Conservation (phyloP, 2,329 filamentous ascomycete genomes). For the Xylaria polymorpha region DNA sequence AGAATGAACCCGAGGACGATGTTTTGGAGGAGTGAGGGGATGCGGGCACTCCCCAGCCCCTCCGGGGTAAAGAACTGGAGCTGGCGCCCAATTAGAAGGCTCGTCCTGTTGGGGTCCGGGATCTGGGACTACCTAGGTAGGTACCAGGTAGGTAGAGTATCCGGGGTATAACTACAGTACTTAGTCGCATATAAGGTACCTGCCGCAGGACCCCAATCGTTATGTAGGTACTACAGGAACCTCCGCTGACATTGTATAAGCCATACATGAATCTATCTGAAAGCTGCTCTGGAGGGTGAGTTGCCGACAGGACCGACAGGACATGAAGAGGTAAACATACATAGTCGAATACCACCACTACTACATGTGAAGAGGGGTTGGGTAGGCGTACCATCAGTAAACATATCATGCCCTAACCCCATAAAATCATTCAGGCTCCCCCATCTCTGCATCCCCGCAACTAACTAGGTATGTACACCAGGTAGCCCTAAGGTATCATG, state of each 20-base stretch:
- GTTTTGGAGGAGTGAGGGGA: conserved; percentile 45
- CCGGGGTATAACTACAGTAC: not conserved
- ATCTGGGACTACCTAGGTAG: not conserved
- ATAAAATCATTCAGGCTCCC: not conserved
- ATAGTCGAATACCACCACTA: not conserved
- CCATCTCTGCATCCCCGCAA: conserved; percentile 8
- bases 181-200: not conserved
- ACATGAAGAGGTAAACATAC: not conserved
- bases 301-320: not conserved
- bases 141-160: not conserved
- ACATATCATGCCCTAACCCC: not conserved
- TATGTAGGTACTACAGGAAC: too few species aligned
- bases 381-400: not conserved
- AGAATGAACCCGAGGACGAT: conserved; percentile 27
- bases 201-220: not conserved
- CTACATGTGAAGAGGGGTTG: conserved; percentile 25
- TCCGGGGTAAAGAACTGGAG: conserved; percentile 25
- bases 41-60: conserved; percentile 39
- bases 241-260: not conserved
- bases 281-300: too few species aligned
- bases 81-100: conserved; percentile 25
- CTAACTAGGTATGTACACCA: not conserved
- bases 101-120: conserved; percentile 7
- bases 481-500: not conserved
- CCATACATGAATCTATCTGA: not conserved